These are phyloP conservation scores for Poterioochromonas sp. DNA, from an alignment of 352 stramenopile genomes.

Conservation along the genomic window DNA sequence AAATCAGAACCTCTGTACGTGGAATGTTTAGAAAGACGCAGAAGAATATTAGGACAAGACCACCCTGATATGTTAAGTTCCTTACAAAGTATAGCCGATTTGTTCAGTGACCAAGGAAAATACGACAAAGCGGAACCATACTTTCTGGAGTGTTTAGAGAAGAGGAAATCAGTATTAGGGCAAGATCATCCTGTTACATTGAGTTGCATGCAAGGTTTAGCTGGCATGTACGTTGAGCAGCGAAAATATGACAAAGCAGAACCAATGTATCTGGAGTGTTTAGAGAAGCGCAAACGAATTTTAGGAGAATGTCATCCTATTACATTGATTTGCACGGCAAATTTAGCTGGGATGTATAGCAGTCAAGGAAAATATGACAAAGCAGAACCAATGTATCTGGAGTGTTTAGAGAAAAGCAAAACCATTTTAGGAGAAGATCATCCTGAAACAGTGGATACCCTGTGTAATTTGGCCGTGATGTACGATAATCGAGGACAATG, in stretches of 20 bases:
- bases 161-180: neutral
- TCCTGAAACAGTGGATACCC: neutral
- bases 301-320: neutral
- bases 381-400: neutral
- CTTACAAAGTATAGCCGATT: constrained; percentile 1
- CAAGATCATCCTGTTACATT: constrained; percentile 12
- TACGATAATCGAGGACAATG: neutral
- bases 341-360: neutral
- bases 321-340: neutral
- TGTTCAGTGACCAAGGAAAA: neutral
- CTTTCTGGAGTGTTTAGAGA: neutral
- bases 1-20: neutral
- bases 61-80: neutral
- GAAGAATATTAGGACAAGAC: neutral
- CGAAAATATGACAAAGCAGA: neutral
- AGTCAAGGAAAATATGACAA: neutral
- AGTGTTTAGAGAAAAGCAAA: neutral
- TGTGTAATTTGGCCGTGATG: neutral
- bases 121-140: neutral
- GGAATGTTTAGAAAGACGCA: neutral
- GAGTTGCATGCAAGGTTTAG: neutral
- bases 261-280: neutral
- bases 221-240: neutral
- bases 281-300: neutral
- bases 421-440: neutral